These are phyloP conservation scores for Westerdykella ornata DNA, from an alignment of 2,329 filamentous ascomycete species.

Conservation along the genomic window DNA sequence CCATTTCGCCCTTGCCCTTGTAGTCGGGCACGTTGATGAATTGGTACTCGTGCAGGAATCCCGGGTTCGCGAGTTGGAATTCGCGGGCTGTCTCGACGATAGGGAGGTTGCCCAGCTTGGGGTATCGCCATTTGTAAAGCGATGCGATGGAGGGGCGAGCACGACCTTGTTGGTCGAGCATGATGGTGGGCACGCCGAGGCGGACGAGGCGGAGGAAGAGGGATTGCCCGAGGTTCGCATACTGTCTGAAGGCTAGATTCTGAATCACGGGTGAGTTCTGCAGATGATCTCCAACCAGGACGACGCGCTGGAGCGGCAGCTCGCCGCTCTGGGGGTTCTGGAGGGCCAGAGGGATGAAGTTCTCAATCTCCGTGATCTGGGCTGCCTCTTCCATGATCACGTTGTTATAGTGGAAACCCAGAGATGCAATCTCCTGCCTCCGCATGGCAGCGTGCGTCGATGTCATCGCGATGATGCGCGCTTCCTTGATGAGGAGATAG, in stretches of 20 bases:
- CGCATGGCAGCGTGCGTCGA: slow-evolving; percentile 96
- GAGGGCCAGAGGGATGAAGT: slow-evolving; percentile 89
- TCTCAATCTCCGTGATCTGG: slow-evolving; percentile 95
- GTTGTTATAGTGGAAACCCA: slow-evolving; percentile 98
- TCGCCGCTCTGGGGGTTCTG: slow-evolving; percentile 71
- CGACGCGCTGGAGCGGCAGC: slow-evolving; percentile 74
- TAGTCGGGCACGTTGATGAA: slow-evolving; percentile 95
- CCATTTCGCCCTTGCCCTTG: slow-evolving; percentile 78
- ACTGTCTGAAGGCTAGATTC: slow-evolving; percentile 87
- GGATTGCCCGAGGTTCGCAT: slow-evolving; percentile 92
- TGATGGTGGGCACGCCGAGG: slow-evolving; percentile 84
- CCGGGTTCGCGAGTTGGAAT: slow-evolving; percentile 78
- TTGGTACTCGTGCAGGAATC: slow-evolving; percentile 90
- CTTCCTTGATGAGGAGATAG: slow-evolving; percentile 89
- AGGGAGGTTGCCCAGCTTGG: slow-evolving; percentile 70
- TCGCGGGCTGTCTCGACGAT: slow-evolving; percentile 62
- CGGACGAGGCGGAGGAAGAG: slow-evolving; percentile 87
- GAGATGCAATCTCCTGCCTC: slow-evolving; percentile 75
- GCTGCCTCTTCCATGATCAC: slow-evolving; percentile 98
- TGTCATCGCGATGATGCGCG: slow-evolving; percentile 98
- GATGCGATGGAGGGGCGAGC: slow-evolving; percentile 79
- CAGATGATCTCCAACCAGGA: slow-evolving; percentile 89
- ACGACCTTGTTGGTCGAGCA: slow-evolving; percentile 87
- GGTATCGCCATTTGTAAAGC: slow-evolving; percentile 91
- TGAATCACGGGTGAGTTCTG: slow-evolving; percentile 97